Evolutionary conservation across 2,329 filamentous ascomycete species (phyloP), one percentile per base, ranked within the genome.

Genomic region (Penicillium sclerotiorum): DNA sequence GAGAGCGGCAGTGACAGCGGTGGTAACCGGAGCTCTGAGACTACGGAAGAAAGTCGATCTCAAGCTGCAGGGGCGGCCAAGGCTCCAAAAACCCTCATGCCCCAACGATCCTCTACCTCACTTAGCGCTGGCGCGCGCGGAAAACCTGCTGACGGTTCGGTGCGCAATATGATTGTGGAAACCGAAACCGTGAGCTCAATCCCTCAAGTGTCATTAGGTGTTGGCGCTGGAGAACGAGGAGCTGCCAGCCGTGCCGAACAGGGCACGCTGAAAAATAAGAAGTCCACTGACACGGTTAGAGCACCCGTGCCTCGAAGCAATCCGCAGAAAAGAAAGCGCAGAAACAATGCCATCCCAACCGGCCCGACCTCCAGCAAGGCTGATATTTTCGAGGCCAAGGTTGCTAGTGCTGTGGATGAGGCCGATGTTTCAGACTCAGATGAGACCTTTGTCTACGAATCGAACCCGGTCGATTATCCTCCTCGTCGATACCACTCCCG

Each of bases 391-490:
- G 94, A 97, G 75, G 91, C 92, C 60, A 95, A 95, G 67, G 91
- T 99, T 59, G 93, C 93, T 43, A 96, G 87, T 69, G 93, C 93
- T 8, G 91, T 99, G 45, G 93, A 97, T 68, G 92, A 97, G 70
- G 91, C 90, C 37, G 89, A 96, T 70, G 95, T 93, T 11, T 96
- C 93, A 6, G 94, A 99, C 69, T 97, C 93, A 1, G 94, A 96
- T 64, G 94, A 97, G 72, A 97, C 94, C 0, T 99, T 97, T 71
- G 94, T 99, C 13, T 99, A 99, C 73, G 94, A 99, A 71, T 97
- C 94, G 21, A 99, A 99, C 65, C 94, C 93, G 8, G 80, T 81
- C 12, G 84, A 86, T 58, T 75, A 78, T 20, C 77, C 69, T 49
- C 73, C 80, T 44, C 82, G 84, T 56, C 83, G 91, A 53, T 90